phyloP scores from a whole-genome alignment of 139 green algal species.

The Eudorina sp. region DNA sequence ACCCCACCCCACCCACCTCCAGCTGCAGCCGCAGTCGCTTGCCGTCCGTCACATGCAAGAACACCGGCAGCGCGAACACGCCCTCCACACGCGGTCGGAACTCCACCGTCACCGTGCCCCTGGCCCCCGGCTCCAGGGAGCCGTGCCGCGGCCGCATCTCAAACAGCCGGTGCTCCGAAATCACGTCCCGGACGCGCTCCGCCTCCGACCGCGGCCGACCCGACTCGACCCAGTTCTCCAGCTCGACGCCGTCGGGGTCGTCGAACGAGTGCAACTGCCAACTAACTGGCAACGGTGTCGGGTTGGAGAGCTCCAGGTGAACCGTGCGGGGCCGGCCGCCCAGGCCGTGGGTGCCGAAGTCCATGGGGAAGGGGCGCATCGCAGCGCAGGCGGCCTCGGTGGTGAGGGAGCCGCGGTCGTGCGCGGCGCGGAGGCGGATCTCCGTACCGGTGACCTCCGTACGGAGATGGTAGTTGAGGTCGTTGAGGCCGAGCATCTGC shows the following conservation, averaged over 20 bases:
- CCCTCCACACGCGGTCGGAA: constrained; percentile 60
- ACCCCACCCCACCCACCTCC: constrained; percentile 5
- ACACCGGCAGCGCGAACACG: constrained; percentile 67
- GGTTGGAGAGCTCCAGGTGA: constrained; percentile 69
- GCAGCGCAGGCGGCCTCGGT: constrained; percentile 51
- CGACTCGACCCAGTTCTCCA: constrained; percentile 87
- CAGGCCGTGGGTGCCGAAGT: constrained; percentile 63
- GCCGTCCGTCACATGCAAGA: constrained; percentile 74
- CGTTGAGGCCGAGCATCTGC: constrained; percentile 59
- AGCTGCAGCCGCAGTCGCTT: constrained; percentile 78
- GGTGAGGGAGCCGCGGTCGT: constrained; percentile 58
- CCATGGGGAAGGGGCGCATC: constrained; percentile 63
- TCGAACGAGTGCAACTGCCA: constrained; percentile 75
- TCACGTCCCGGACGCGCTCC: constrained; percentile 67
- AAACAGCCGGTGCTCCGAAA: constrained; percentile 75
- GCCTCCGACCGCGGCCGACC: constrained; percentile 61
- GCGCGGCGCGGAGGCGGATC: constrained; percentile 36
- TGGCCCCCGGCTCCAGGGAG: constrained; percentile 43
- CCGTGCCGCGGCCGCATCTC: constrained; percentile 64
- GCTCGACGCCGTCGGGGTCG: constrained; percentile 68
- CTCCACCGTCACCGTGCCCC: constrained; percentile 43
- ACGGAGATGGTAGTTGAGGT: constrained; percentile 70
- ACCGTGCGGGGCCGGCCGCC: constrained; percentile 35
- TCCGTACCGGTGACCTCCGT: constrained; percentile 51
- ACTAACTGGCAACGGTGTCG: constrained; percentile 48